Conservation (phyloP, 495 filamentous ascomycete species). For the Xylaria venustula region DNA sequence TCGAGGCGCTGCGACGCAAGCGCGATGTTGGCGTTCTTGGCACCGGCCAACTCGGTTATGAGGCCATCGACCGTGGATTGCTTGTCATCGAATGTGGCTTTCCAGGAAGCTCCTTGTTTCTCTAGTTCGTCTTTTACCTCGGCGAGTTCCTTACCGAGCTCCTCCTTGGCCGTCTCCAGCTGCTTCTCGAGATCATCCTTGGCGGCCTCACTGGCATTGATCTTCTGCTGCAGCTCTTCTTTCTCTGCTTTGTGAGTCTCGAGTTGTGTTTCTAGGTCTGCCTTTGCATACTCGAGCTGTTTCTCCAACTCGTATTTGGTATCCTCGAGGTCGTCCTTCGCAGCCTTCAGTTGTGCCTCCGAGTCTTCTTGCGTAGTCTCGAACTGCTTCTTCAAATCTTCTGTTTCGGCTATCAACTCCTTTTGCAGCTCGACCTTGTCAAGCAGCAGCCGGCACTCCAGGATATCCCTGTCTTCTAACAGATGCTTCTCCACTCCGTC, state of each 20-base stretch:
- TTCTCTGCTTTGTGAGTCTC: constrained; percentile 2
- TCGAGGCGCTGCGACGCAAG: constrained; percentile 25
- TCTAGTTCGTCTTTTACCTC: constrained; percentile 21
- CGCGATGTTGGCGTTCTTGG: constrained; percentile 32
- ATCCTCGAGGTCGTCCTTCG: not conserved
- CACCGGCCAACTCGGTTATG: constrained; percentile 26
- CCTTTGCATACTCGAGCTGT: constrained; percentile 20
- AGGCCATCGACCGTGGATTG: constrained; percentile 27
- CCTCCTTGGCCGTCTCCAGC: constrained; percentile 19
- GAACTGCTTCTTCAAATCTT: constrained; percentile 35
- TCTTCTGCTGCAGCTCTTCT: constrained; percentile 13
- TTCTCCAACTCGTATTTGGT: constrained; percentile 3
- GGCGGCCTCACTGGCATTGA: constrained; percentile 5
- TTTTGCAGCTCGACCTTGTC: not conserved
- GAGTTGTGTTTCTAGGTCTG: constrained; percentile 16
- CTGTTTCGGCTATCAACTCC: constrained; percentile 6
- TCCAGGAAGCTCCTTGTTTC: constrained; percentile 16
- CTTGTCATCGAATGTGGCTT: constrained; percentile 22
- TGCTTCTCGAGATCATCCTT: constrained; percentile 34
- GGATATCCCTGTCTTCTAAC: not conserved
- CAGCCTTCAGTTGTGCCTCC: not conserved
- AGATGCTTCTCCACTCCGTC: constrained; percentile 6
- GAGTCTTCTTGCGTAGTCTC: constrained; percentile 22
- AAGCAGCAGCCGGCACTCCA: not conserved
- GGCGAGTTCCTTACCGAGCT: constrained; percentile 18